A percentile compares a stretch with the other conserved stretches of the same genome.
These are phyloP conservation scores for Oryza australiensis DNA, from an alignment of 176 grass and related monocot genomes.

Conservation along the genomic window DNA sequence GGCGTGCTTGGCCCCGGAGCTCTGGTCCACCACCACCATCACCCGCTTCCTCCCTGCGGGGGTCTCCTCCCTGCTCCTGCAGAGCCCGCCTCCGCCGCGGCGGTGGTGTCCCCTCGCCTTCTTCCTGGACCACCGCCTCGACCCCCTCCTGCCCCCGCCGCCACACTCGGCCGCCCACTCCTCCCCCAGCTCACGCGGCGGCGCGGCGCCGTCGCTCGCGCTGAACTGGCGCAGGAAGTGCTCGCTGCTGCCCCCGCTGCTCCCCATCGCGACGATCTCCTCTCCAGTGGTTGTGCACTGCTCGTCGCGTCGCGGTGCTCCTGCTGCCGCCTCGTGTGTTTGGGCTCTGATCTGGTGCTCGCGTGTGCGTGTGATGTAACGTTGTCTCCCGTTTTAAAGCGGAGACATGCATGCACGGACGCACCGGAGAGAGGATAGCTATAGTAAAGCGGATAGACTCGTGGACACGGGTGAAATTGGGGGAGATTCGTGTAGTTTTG, in stretches of 20 bases:
- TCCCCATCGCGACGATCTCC: conserved; percentile 42
- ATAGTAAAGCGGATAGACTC: not conserved
- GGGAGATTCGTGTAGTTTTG: not conserved
- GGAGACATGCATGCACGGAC: not conserved
- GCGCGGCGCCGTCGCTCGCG: conserved; percentile 45
- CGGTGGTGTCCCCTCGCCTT: conserved; percentile 34
- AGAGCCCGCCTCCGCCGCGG: conserved; percentile 44
- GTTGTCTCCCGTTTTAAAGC: conserved; percentile 38
- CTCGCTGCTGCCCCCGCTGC: conserved; percentile 62
- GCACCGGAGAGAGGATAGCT: not conserved
- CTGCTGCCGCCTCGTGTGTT: not conserved
- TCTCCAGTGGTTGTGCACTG: not conserved
- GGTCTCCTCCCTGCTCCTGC: conserved; percentile 33
- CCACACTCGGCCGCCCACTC: conserved; percentile 34
- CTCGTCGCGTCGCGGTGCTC: conserved; percentile 17
- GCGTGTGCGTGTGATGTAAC: conserved; percentile 37
- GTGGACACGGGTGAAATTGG: not conserved
- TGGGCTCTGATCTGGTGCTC: conserved; percentile 26
- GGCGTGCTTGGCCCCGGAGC: conserved; percentile 78
- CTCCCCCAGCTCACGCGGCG: not conserved
- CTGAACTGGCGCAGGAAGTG: conserved; percentile 69
- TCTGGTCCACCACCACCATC: conserved; percentile 94
- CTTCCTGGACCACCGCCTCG: conserved; percentile 67
- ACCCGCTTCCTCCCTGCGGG: conserved; percentile 65
- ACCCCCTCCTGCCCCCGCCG: conserved; percentile 38